A percentile compares a stretch with the other conserved stretches of the same genome.
phyloP scores from a whole-genome alignment of 2,329 filamentous ascomycete genomes.

The Verticillium tricorpus region DNA sequence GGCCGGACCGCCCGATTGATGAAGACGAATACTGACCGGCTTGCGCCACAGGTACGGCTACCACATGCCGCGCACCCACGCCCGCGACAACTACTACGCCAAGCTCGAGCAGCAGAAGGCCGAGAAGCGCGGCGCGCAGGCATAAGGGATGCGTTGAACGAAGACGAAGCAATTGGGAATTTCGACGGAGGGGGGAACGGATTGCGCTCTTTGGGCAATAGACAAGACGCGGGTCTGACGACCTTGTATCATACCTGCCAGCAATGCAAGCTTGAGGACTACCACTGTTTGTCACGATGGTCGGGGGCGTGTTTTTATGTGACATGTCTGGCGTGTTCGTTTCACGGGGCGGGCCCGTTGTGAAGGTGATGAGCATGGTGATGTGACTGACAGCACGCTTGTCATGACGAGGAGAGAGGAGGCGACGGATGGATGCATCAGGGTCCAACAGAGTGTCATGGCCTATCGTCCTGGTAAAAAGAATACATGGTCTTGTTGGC shows the following conservation, averaged over 20 bases:
- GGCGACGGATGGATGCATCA: background rate
- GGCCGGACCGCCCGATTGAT: background rate
- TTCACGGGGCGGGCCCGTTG: no score
- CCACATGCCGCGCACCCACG: conserved; percentile 56
- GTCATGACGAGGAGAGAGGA: background rate
- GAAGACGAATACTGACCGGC: background rate
- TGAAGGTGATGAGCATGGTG: no score
- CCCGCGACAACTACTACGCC: conserved; percentile 55
- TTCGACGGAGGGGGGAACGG: background rate
- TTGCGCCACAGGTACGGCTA: conserved; percentile 50
- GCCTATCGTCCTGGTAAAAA: background rate
- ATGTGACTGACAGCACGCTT: no score
- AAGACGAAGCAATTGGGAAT: background rate
- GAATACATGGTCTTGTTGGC: conserved; percentile 1
- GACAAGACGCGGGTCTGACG: conserved; percentile 5
- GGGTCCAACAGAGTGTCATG: background rate
- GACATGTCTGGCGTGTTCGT: no score
- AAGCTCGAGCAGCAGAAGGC: conserved; percentile 55
- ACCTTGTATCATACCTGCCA: conserved; percentile 13
- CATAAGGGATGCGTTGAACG: conserved; percentile 4
- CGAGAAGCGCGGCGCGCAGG: conserved; percentile 23
- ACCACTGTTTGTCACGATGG: background rate
- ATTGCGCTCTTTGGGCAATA: conserved; percentile 1
- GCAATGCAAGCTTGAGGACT: conserved; percentile 5
- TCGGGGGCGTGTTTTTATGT: no score